These are phyloP conservation scores for Rhexocercosporidium sp. DNA, from an alignment of 2,329 filamentous ascomycete genomes.

Conservation along the genomic window DNA sequence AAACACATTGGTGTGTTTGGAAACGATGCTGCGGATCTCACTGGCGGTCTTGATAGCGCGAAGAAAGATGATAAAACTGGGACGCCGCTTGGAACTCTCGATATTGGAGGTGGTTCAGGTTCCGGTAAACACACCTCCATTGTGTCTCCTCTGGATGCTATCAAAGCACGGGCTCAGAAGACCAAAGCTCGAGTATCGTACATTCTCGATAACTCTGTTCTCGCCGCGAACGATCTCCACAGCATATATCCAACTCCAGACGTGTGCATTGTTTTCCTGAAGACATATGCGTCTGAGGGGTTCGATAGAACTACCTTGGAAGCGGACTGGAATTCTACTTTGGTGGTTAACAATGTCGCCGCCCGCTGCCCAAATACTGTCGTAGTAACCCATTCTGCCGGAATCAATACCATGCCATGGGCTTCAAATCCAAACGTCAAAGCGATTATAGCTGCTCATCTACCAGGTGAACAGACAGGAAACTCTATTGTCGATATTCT, in stretches of 20 bases:
- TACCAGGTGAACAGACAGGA: conserved; percentile 65
- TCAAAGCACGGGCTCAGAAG: conserved; percentile 43
- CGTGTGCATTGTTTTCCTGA: too few relatives aligned
- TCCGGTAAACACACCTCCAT: conserved; percentile 65
- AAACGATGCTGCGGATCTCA: too few relatives aligned
- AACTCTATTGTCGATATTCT: conserved; percentile 65
- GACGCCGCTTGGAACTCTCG: conserved; percentile 6
- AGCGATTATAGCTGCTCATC: conserved; percentile 62
- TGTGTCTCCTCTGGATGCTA: conserved; percentile 61
- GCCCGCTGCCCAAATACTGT: conserved; percentile 58
- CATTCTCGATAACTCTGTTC: conserved; percentile 10
- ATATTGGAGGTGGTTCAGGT: conserved; percentile 34
- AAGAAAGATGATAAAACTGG: too few relatives aligned
- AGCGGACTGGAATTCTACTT: too few relatives aligned
- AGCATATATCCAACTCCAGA: conserved; percentile 61
- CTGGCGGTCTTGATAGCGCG: too few relatives aligned
- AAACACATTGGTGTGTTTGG: too few relatives aligned
- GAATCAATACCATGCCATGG: conserved; percentile 66
- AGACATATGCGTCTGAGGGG: too few relatives aligned
- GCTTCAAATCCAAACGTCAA: conserved; percentile 64
- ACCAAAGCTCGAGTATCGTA: background rate
- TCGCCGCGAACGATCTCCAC: conserved; percentile 30
- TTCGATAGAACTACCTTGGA: too few relatives aligned
- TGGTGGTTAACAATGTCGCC: too few relatives aligned
- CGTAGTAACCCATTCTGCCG: conserved; percentile 68